A percentile compares a stretch with the other conserved stretches of the same genome.
Conservation (phyloP, 805 yeast species). For the Sugiyamaella americana region DNA sequence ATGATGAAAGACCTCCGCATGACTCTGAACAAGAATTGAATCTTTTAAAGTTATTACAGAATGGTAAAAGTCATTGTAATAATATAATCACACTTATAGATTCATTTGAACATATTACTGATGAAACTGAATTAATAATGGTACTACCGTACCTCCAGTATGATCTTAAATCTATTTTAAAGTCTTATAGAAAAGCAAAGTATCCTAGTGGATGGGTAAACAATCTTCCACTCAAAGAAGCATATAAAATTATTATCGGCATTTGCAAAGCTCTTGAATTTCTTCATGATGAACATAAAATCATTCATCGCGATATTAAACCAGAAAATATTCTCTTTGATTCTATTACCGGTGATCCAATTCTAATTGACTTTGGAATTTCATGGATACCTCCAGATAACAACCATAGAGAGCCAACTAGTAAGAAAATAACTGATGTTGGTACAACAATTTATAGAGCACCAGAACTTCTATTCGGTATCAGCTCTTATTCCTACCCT, state of each 20-base stretch:
- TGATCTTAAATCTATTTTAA: slow-evolving; percentile 35
- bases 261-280: slow-evolving; percentile 22
- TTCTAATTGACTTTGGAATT: slow-evolving; percentile 63
- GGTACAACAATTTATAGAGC: slow-evolving; percentile 52
- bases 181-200: slow-evolving; percentile 31
- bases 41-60: slow-evolving; percentile 29
- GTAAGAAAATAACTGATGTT: slow-evolving; percentile 42
- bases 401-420: slow-evolving; percentile 37
- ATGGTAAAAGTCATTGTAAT: neutral
- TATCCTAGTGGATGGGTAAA: slow-evolving; percentile 32
- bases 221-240: slow-evolving; percentile 35
- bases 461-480: slow-evolving; percentile 36
- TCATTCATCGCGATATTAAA: slow-evolving; percentile 45
- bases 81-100: neutral
- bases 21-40: slow-evolving; percentile 41
- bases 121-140: slow-evolving; percentile 31
- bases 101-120: slow-evolving; percentile 3
- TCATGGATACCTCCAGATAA: slow-evolving; percentile 44
- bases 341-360: slow-evolving; percentile 23
- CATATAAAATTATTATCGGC: slow-evolving; percentile 21
- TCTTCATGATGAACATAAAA: slow-evolving; percentile 23
- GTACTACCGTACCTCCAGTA: slow-evolving; percentile 38
- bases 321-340: slow-evolving; percentile 67
- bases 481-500: slow-evolving; percentile 31
- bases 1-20: slow-evolving; percentile 51